phyloP scores from a whole-genome alignment of 306 rosid species.

The Malus fusca region DNA sequence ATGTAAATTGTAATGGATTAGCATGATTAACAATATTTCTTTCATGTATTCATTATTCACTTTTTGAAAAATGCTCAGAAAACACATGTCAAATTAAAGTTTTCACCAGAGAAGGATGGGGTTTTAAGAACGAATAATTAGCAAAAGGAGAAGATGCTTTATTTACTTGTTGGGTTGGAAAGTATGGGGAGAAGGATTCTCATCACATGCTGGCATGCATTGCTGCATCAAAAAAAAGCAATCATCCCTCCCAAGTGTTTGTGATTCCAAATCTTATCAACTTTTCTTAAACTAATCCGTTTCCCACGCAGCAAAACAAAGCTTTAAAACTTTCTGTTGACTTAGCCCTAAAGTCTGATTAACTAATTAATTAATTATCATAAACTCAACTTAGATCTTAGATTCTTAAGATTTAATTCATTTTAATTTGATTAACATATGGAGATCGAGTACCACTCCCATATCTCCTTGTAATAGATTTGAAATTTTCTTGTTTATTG shows the following conservation, averaged over 20 bases:
- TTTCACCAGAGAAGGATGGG: not conserved
- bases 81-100: not conserved
- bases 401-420: not conserved
- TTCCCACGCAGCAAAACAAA: not conserved
- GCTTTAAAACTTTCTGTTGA: conserved; percentile 19
- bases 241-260: conserved; percentile 37
- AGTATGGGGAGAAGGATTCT: conserved; percentile 27
- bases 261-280: conserved; percentile 36
- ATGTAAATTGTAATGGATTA: not conserved
- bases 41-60: too few relatives aligned
- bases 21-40: not conserved
- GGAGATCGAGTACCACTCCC: not conserved
- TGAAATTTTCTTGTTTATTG: too few relatives aligned
- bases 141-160: conserved; percentile 28
- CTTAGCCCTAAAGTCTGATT: conserved; percentile 19
- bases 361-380: not conserved
- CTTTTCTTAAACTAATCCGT: conserved; percentile 15
- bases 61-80: not conserved
- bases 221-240: conserved; percentile 15
- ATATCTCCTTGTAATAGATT: too few relatives aligned
- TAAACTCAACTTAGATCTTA: too few relatives aligned
- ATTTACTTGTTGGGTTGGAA: conserved; percentile 33
- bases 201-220: conserved; percentile 24
- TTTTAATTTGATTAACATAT: not conserved
- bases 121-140: not conserved